Base-by-base conservation (phyloP, 345 rosid species). In the Passiflora organensis region DNA sequence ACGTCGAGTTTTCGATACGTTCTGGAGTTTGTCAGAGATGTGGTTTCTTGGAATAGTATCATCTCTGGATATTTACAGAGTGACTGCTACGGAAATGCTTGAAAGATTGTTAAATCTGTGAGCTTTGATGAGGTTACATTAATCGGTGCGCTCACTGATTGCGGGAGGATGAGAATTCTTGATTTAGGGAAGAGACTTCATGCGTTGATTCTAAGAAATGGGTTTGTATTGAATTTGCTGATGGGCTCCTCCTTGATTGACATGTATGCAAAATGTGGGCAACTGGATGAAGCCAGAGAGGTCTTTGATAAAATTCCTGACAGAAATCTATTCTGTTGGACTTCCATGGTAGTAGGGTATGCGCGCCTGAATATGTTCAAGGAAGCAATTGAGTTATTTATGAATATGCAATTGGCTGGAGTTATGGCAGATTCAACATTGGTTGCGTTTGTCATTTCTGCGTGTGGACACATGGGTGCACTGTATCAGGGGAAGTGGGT, bases 21-120 rank as follows among this genome's bases (percentile, higher is more conserved):
- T 48, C 64, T 46, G 21, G 18, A 10, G 36, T 59, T 38, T 50
- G 22, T 48, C 13, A 57, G 61, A 22, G 61, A 57, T 32, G 61
- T 46, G 43, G 52, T 57, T 19, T 44, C 61, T 45, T 57, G 61
- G 61, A 57, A 57, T 57, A 45, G 61, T 44, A 32, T 57, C 43
- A 45, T 57, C 3, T 57, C 52, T 45, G 61, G 61, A 20, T 57
- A 50, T 25, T 15, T 59, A 23, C 32, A 22, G 36, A 38, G 64
- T 37, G 55, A 41, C 17, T n/a, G 37, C 10, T 13, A 16, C 22
- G 48, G 2, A 21, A 34, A 57, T 45, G 61, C 61, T 28, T 34
- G 44, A 20, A 46, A 44, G 34, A 24, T 45, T 14, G 43, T 44
- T 57, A 21, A 34, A 13, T 44, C 14, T 42, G 20, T 45, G 52